Base-by-base conservation (phyloP, 2,329 filamentous ascomycete species). In the Fusarium caatingaense region DNA sequence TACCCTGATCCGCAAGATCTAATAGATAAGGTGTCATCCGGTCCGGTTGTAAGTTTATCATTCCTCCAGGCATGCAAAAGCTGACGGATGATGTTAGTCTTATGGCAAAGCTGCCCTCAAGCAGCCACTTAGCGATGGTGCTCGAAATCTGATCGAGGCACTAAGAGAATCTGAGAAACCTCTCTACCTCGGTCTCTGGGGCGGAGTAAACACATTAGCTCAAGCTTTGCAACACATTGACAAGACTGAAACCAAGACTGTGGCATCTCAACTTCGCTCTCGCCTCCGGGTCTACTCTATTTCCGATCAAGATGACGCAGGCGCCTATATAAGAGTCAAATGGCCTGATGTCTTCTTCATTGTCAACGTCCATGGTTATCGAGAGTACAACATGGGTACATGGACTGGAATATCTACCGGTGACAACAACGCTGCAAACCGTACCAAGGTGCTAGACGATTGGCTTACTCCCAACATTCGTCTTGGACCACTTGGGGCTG, bases 381-480 rank as follows among this genome's bases (percentile, higher is more conserved):
- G 60, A 3, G 53, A 66, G 4, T 65, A 66, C 8, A 15, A 30
- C 0, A 25, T 53, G 0, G 63, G 47, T 0, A 53, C 54, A 2
- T 64, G 62, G 62, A 64, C 59, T 1, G 60, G 63, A 2, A 64
- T 66, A 0, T 50, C 51, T 0, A 64, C 50, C 4, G 46, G 28
- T 0, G 60, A 65, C 8, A 58, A 65, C 0, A 41, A 44, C 6
- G 60, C 45, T 1, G 60, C 46, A 1, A 47, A 53, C 18, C 30
- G 21, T 2, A 64, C 62, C 0, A 65, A 65, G 3, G 60, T 65
- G 1, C 28, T 37, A 1, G 60, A 65, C 2, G 9, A 13, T 0
- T 65, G 62, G 62, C 62, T 65, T 6, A 58, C 37, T 1, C 62
- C 46, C 3, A 65, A 64, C 3, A 64, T 65, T 20, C 62, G 60